These are phyloP conservation scores for Dendrobium chrysotoxum DNA, from an alignment of 106 monocot species.

Conservation along the genomic window DNA sequence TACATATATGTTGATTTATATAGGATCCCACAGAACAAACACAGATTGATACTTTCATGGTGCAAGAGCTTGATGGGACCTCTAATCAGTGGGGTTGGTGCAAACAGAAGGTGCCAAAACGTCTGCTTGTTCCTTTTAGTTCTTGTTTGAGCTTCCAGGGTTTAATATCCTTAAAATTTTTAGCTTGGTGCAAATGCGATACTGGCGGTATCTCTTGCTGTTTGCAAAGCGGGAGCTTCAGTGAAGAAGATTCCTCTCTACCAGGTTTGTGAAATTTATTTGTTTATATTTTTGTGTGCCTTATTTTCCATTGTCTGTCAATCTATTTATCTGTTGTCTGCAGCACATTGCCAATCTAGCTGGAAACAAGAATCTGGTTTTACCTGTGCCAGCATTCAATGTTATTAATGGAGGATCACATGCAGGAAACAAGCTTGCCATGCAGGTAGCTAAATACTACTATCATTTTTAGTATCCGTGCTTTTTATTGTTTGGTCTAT, in stretches of 20 bases:
- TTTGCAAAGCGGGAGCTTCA: conserved; percentile 86
- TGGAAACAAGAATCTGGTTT: conserved; percentile 80
- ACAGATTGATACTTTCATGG: conserved; percentile 90
- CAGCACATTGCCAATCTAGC: conserved; percentile 96
- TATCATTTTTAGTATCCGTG: not conserved
- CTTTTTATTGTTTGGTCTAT: too few species aligned
- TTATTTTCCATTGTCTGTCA: not conserved
- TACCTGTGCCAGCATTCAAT: conserved; percentile 95
- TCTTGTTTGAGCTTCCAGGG: too few species aligned
- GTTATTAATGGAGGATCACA: conserved; percentile 96
- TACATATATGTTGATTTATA: not conserved
- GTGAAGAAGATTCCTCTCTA: conserved; percentile 86
- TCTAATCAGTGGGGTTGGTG: conserved; percentile 98
- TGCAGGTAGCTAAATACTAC: conserved; percentile 47
- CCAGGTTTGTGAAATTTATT: conserved; percentile 34
- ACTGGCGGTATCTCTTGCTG: conserved; percentile 79
- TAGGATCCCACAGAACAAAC: conserved; percentile 90
- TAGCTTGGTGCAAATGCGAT: conserved; percentile 97
- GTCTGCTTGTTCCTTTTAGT: not conserved
- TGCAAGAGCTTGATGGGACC: conserved; percentile 97
- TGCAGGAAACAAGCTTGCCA: conserved; percentile 94
- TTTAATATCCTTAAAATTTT: not conserved
- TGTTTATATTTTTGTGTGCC: not conserved
- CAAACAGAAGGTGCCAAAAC: conserved; percentile 74
- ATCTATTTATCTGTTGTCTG: not conserved